A percentile compares a stretch with the other conserved stretches of the same genome.
Conservation (phyloP, 805 yeast species). For the Cyberlindnera euphorbiiphila region DNA sequence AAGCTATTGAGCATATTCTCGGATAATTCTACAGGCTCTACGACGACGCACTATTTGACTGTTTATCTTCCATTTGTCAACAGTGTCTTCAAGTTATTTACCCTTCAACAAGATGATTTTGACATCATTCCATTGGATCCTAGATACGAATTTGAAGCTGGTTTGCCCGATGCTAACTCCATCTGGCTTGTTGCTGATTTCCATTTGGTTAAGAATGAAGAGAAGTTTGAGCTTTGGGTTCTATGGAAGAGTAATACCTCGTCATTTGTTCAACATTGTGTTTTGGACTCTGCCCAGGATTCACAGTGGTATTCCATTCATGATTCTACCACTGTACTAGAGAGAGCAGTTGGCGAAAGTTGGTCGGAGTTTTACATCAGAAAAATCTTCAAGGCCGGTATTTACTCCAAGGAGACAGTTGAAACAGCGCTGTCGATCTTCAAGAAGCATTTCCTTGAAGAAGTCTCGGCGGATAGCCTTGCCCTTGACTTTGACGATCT, state of each 20-base stretch:
- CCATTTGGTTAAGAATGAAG: slow-evolving; percentile 25
- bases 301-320: slow-evolving; percentile 24
- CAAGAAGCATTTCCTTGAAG: slow-evolving; percentile 38
- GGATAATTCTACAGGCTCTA: slow-evolving; percentile 5
- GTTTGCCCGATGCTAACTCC: slow-evolving; percentile 33
- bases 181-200: slow-evolving; percentile 50
- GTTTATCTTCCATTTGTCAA: slow-evolving; percentile 41
- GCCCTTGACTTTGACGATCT: slow-evolving; percentile 22
- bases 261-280: slow-evolving; percentile 39
- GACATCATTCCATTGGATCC: slow-evolving; percentile 28
- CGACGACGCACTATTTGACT: slow-evolving; percentile 25
- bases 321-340: slow-evolving; percentile 9
- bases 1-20: slow-evolving; percentile 26
- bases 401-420: slow-evolving; percentile 46
- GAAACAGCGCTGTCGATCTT: slow-evolving; percentile 51
- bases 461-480: slow-evolving; percentile 25
- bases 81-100: slow-evolving; percentile 42
- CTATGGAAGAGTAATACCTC: slow-evolving; percentile 66
- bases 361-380: slow-evolving; percentile 39
- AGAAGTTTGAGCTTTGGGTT: slow-evolving; percentile 34
- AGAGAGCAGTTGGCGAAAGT: slow-evolving; percentile 28
- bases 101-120: slow-evolving; percentile 17
- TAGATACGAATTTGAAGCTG: slow-evolving; percentile 27
- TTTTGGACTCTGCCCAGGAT: slow-evolving; percentile 26
- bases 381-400: slow-evolving; percentile 46